A percentile compares a stretch with the other conserved stretches of the same genome.
Evolutionary conservation across 768 basidiomycete genomes (phyloP).

Genomic region (Brasilioporus rufonigricans): DNA sequence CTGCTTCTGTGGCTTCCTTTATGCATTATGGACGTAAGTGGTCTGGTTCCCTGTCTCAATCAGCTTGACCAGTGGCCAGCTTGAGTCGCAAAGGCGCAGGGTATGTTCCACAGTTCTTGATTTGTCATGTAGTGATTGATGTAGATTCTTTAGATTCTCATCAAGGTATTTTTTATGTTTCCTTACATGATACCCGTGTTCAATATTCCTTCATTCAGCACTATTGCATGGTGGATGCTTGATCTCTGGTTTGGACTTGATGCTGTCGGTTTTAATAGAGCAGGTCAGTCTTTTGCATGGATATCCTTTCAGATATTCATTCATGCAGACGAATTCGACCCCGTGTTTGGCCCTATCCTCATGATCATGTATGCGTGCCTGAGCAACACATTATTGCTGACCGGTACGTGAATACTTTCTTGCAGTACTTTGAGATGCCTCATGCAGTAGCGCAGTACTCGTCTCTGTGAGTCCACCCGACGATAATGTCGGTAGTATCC

Average conservation of each 20-base stretch:
- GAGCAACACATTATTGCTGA: conserved; percentile 89
- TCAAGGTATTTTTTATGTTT: conserved; percentile 32
- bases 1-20: conserved; percentile 90
- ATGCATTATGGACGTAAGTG: conserved; percentile 90
- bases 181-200: neutral
- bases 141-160: conserved; percentile 27
- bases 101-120: conserved; percentile 34
- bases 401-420: conserved; percentile 50
- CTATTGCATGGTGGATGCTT: conserved; percentile 94
- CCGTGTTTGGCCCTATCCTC: conserved; percentile 84
- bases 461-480: conserved; percentile 58
- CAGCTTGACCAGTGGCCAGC: conserved; percentile 34
- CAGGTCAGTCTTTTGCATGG: conserved; percentile 51
- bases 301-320: conserved; percentile 1
- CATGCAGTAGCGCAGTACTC: conserved; percentile 48
- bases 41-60: neutral
- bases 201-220: conserved; percentile 30
- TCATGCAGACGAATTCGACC: conserved; percentile 69
- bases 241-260: conserved; percentile 96
- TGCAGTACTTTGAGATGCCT: neutral
- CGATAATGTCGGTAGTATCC: neutral
- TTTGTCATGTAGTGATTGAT: neutral
- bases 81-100: conserved; percentile 58
- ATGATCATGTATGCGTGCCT: conserved; percentile 91
- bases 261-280: conserved; percentile 80